phyloP scores from a whole-genome alignment of 2,329 filamentous ascomycete genomes.

The Trichoderma sp. region DNA sequence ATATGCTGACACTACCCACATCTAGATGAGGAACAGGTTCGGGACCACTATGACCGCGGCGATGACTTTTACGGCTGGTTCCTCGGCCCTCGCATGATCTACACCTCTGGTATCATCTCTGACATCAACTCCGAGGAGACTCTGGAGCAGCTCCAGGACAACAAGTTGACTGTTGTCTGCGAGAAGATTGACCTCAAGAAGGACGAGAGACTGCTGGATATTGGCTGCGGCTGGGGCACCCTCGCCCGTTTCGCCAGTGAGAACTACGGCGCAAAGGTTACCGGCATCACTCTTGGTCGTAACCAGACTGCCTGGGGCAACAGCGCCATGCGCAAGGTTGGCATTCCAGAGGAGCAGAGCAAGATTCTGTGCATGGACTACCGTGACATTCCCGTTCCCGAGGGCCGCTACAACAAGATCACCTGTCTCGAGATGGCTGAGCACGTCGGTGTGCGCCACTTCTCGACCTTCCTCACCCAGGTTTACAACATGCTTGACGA shows the following conservation, averaged over 20 bases:
- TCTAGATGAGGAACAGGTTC: constrained; percentile 85
- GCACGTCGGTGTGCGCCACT: constrained; percentile 93
- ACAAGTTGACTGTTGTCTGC: constrained; percentile 92
- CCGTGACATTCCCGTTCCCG: constrained; percentile 80
- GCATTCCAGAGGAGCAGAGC: constrained; percentile 82
- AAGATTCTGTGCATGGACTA: constrained; percentile 95
- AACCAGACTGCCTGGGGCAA: constrained; percentile 99
- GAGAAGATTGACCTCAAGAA: constrained; percentile 87
- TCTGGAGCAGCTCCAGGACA: constrained; percentile 94
- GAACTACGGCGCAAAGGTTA: constrained; percentile 83
- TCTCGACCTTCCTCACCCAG: constrained; percentile 76
- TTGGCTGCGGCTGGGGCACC: constrained; percentile 97
- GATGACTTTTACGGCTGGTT: constrained; percentile 99
- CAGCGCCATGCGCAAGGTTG: constrained; percentile 75
- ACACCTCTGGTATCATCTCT: constrained; percentile 91
- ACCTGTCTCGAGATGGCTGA: constrained; percentile 98
- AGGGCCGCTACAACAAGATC: constrained; percentile 78
- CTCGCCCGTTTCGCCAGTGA: constrained; percentile 88
- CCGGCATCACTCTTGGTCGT: constrained; percentile 88
- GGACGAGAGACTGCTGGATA: constrained; percentile 83
- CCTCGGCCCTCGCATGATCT: constrained; percentile 97
- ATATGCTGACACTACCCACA: constrained; percentile 9
- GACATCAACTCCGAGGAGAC: constrained; percentile 84
- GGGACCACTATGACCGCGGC: constrained; percentile 95
- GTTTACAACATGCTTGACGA: constrained; percentile 95